Evolutionary conservation across 441 rosid species (phyloP).

Genomic region (Pelargonium australe): DNA sequence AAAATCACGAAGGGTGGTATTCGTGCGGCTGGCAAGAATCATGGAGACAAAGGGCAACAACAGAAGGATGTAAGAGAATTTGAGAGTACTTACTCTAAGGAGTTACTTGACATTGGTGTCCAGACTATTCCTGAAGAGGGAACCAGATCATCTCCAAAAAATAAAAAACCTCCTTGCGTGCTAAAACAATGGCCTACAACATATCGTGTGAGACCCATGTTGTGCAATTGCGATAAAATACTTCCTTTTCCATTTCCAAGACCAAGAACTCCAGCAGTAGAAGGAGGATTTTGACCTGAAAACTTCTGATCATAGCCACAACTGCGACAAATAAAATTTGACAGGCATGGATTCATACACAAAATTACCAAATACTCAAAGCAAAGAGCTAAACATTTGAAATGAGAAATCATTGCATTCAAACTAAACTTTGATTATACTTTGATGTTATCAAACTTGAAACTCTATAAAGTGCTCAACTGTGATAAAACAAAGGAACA

Average conservation of each 20-base stretch:
- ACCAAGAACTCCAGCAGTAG: conserved; percentile 58
- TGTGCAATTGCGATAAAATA: conserved; percentile 40
- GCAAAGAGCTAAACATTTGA: too few species aligned
- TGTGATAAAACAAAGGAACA: not conserved
- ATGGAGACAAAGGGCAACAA: not conserved
- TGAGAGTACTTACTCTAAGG: conserved; percentile 30
- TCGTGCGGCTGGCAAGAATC: not conserved
- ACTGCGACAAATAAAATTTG: conserved; percentile 25
- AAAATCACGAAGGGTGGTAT: conserved; percentile 7
- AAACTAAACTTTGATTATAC: too few species aligned
- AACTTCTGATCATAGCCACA: conserved; percentile 45
- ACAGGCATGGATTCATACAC: not conserved
- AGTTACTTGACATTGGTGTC: conserved; percentile 35
- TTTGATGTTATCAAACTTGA: not conserved
- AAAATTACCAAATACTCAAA: too few species aligned
- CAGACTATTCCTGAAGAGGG: conserved; percentile 45
- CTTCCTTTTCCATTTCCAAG: conserved; percentile 54
- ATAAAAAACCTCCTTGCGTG: conserved; percentile 52
- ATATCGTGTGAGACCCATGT: conserved; percentile 33
- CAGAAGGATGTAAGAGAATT: not conserved
- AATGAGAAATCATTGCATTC: too few species aligned
- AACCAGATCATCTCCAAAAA: conserved; percentile 48
- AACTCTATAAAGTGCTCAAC: not conserved
- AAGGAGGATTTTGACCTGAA: conserved; percentile 32
- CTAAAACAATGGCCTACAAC: conserved; percentile 55